A percentile compares a stretch with the other conserved stretches of the same genome.
Conservation (phyloP, 2,329 filamentous ascomycete genomes). For the Chrysoporthe deuterocubensis region DNA sequence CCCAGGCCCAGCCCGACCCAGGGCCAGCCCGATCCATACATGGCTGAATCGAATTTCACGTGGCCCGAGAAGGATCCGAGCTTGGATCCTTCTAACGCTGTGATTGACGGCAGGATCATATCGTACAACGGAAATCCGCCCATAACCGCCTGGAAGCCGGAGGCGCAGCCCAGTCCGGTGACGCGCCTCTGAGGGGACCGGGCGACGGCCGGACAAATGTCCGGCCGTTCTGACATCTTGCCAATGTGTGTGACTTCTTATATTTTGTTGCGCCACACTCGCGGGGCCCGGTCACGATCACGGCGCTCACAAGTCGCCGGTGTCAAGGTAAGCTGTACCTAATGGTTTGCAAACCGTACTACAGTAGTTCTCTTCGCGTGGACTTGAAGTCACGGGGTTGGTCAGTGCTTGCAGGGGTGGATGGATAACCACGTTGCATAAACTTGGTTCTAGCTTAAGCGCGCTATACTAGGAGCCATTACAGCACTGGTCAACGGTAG, state of each 20-base stretch:
- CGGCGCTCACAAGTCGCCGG: not conserved
- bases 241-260: not conserved
- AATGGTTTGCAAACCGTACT: not conserved
- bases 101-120: not conserved
- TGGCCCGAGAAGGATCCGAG: conserved; percentile 12
- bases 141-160: not conserved
- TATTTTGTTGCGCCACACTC: not conserved
- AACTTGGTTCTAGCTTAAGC: not conserved
- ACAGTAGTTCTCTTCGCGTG: too few species aligned
- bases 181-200: not conserved
- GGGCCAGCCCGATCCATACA: not conserved
- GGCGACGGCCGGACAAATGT: not conserved
- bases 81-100: not conserved
- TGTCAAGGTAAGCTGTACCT: not conserved
- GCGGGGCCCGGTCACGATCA: not conserved
- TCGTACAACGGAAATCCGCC: not conserved
- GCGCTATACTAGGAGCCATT: not conserved
- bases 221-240: not conserved
- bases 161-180: not conserved
- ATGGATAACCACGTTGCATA: not conserved
- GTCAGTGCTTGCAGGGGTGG: too few species aligned
- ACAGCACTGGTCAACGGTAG: not conserved
- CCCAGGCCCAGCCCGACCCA: not conserved
- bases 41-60: not conserved
- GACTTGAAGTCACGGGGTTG: not conserved